Evolutionary conservation across 2,329 filamentous ascomycete species (phyloP).

Genomic region (Cryphonectria nitschkei): DNA sequence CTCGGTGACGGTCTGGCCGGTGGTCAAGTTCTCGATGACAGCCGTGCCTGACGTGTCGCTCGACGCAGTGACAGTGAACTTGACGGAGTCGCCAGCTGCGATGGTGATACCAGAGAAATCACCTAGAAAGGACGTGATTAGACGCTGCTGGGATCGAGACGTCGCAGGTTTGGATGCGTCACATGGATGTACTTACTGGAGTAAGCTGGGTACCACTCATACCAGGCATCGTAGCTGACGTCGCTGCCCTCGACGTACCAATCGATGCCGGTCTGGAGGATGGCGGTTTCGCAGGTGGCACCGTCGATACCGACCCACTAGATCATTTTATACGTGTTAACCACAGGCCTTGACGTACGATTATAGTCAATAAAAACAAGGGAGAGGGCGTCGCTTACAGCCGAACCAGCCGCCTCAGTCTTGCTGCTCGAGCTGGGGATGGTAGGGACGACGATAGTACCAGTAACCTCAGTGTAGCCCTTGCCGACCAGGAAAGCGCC

Average conservation of each 20-base stretch:
- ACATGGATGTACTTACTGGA: conserved; percentile 36
- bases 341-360: neutral
- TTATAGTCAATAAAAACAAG: too few relatives aligned
- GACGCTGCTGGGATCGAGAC: neutral
- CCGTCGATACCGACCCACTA: conserved; percentile 65
- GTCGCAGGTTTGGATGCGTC: neutral
- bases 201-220: conserved; percentile 63
- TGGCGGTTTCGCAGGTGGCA: conserved; percentile 56
- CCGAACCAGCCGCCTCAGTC: conserved; percentile 50
- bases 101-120: conserved; percentile 32
- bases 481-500: conserved; percentile 56
- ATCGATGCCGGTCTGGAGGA: conserved; percentile 61
- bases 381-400: conserved; percentile 31
- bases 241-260: conserved; percentile 48
- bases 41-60: conserved; percentile 48
- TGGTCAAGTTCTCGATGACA: conserved; percentile 52
- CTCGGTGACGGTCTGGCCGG: conserved; percentile 54
- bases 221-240: conserved; percentile 59
- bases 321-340: neutral
- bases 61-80: conserved; percentile 41
- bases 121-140: conserved; percentile 1
- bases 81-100: conserved; percentile 32
- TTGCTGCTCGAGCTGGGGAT: conserved; percentile 43
- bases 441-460: conserved; percentile 50
- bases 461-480: conserved; percentile 55